Evolutionary conservation across 2,329 filamentous ascomycete genomes (phyloP).

Genomic region (Fusarium decemcellulare): DNA sequence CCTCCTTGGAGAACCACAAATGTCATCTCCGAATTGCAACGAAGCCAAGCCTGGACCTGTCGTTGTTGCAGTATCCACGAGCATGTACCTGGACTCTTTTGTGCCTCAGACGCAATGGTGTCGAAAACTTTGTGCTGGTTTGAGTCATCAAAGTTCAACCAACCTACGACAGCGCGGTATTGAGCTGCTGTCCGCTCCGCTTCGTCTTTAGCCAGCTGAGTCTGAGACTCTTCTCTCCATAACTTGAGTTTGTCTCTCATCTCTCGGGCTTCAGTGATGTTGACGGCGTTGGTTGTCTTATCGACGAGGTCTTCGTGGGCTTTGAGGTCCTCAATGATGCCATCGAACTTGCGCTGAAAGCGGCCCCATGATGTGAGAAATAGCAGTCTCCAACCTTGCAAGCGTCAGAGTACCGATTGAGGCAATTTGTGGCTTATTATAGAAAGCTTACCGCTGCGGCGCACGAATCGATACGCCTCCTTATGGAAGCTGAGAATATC

Average conservation of each 20-base stretch:
- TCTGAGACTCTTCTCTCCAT: conserved; percentile 11
- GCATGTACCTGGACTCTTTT: conserved; percentile 50
- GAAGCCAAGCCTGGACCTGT: conserved; percentile 47
- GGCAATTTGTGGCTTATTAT: too few species aligned
- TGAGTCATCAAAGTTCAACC: conserved; percentile 50
- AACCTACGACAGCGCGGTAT: conserved; percentile 43
- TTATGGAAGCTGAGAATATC: conserved; percentile 64
- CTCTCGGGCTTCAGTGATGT: conserved; percentile 42
- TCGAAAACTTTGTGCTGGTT: conserved; percentile 51
- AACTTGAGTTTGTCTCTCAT: not conserved
- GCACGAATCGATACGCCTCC: conserved; percentile 60
- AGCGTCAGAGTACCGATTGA: conserved; percentile 22
- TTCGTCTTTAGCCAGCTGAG: conserved; percentile 24
- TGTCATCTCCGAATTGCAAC: conserved; percentile 25
- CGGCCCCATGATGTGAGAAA: conserved; percentile 54
- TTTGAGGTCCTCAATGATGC: conserved; percentile 51
- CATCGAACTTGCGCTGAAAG: conserved; percentile 51
- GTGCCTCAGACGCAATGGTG: conserved; percentile 38
- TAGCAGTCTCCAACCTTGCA: conserved; percentile 50
- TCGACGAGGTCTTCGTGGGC: conserved; percentile 49
- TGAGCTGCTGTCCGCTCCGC: conserved; percentile 43
- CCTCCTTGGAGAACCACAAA: conserved; percentile 52
- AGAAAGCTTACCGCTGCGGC: conserved; percentile 42
- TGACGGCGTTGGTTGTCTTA: conserved; percentile 46
- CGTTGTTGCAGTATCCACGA: conserved; percentile 51